phyloP scores from a whole-genome alignment of 495 filamentous ascomycete species.

The Aspergillus avenaceus region DNA sequence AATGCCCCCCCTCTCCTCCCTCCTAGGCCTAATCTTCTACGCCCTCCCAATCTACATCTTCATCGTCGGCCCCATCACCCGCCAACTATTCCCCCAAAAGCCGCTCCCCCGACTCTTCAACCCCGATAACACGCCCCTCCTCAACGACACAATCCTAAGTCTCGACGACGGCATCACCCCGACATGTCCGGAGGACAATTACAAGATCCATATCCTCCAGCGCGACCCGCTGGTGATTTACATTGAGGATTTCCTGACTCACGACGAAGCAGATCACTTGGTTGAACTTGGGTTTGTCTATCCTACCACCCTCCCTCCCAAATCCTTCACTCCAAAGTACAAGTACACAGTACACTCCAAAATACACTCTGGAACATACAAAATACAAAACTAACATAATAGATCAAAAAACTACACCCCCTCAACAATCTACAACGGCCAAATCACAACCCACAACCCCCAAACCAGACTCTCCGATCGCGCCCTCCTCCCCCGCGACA shows the following conservation, averaged over 20 bases:
- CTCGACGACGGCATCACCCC: constrained; percentile 32
- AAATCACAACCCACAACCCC: constrained; percentile 40
- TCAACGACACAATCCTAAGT: constrained; percentile 15
- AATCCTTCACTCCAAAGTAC: neutral
- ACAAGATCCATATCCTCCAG: constrained; percentile 42
- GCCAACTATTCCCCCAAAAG: constrained; percentile 14
- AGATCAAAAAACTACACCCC: constrained; percentile 31
- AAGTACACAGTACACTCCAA: no score
- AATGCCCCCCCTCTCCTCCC: constrained; percentile 25
- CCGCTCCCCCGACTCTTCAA: constrained; percentile 9
- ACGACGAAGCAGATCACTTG: constrained; percentile 45
- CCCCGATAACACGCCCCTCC: constrained; percentile 13
- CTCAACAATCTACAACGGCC: constrained; percentile 51
- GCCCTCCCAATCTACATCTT: constrained; percentile 40
- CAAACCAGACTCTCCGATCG: constrained; percentile 53
- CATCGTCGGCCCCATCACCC: constrained; percentile 19
- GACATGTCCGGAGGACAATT: constrained; percentile 28
- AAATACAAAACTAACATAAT: neutral
- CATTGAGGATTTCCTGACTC: constrained; percentile 50
- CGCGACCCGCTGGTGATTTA: constrained; percentile 53
- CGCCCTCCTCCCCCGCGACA: constrained; percentile 54
- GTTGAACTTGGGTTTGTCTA: constrained; percentile 51
- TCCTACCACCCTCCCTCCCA: constrained; percentile 6
- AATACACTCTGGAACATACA: no score
- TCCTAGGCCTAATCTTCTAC: constrained; percentile 36